A percentile compares a stretch with the other conserved stretches of the same genome.
Conservation (phyloP, 805 yeast species). For the Clavispora asparagi region DNA sequence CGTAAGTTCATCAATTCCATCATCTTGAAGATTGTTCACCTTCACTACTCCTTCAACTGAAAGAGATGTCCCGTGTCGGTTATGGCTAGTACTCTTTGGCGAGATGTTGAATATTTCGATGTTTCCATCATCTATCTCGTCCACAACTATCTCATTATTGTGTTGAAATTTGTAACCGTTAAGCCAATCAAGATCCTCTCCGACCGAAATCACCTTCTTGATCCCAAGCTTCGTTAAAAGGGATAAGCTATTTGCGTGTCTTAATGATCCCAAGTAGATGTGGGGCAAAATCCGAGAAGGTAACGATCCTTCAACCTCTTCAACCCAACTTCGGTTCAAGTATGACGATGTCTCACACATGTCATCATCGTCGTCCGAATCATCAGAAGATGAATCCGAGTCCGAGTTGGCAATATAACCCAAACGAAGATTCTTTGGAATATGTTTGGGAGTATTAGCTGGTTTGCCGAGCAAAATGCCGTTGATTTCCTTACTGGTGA, state of each 20-base stretch:
- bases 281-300: slow-evolving; percentile 85
- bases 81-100: slow-evolving; percentile 12
- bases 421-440: slow-evolving; percentile 13
- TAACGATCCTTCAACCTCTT: slow-evolving; percentile 55
- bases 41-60: slow-evolving; percentile 48
- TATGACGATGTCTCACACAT: background rate
- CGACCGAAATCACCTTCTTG: slow-evolving; percentile 75
- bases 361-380: slow-evolving; percentile 11
- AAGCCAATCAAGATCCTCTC: slow-evolving; percentile 72
- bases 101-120: slow-evolving; percentile 26
- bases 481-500: slow-evolving; percentile 28
- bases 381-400: slow-evolving; percentile 10
- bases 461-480: slow-evolving; percentile 24
- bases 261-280: slow-evolving; percentile 76
- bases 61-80: slow-evolving; percentile 4
- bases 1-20: slow-evolving; percentile 78
- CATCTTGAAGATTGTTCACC: slow-evolving; percentile 77
- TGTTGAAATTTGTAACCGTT: slow-evolving; percentile 24
- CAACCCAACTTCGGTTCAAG: slow-evolving; percentile 27
- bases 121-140: slow-evolving; percentile 24
- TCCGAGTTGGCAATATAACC: slow-evolving; percentile 27
- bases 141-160: slow-evolving; percentile 18
- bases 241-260: slow-evolving; percentile 71
- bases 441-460: slow-evolving; percentile 1
- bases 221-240: slow-evolving; percentile 64